Evolutionary conservation across 192 early-diverging fungal genomes (phyloP), one percentile per base, ranked within the genome.

Genomic region (Haplosporangium gracile): DNA sequence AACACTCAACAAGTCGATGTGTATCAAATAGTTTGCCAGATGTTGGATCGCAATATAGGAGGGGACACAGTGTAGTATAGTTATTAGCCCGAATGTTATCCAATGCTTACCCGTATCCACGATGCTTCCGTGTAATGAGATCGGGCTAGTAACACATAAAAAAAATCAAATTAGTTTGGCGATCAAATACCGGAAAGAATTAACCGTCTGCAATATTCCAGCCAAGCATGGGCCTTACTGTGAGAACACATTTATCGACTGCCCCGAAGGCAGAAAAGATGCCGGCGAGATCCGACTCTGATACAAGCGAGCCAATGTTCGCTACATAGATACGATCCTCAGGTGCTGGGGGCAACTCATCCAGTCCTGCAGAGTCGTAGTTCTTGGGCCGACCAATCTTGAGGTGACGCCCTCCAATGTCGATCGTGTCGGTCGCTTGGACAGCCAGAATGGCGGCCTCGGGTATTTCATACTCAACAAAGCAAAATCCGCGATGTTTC

Each of bases 401-500:
- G 74, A 98, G 89, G 75, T 92, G 90, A 76, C 96, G 89, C 42
- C 96, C 97, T 49, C 95, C 96, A 51, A 98, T 89, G 69, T 96
- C 93, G 22, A 92, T 89, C n/a, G 96, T 95, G 77, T 97, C 93
- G 93, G 97, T 94, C 29, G 82, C 81, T 38, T 96, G 93, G 47
- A 97, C 88, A 5, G 97, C 97, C 86, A 98, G 75, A 55, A 93
- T 88, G 0, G 95, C 96, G 11, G 97, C 95, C 86, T 98, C 97
- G 0, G 96, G 96, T 36, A 95, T 92, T 55, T 97, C 95, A 78
- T 93, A 98, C 88, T 97, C 96, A 18, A 98, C 92, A 87, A 98
- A 98, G 81, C 96, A 97, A 83, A 95, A 98, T 45, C 95, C 95
- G 81, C 97, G 96, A 91, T 98, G 97, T 74, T 93, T 94, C 32